phyloP scores from a whole-genome alignment of 495 filamentous ascomycete genomes.

The Platismatia glauca region DNA sequence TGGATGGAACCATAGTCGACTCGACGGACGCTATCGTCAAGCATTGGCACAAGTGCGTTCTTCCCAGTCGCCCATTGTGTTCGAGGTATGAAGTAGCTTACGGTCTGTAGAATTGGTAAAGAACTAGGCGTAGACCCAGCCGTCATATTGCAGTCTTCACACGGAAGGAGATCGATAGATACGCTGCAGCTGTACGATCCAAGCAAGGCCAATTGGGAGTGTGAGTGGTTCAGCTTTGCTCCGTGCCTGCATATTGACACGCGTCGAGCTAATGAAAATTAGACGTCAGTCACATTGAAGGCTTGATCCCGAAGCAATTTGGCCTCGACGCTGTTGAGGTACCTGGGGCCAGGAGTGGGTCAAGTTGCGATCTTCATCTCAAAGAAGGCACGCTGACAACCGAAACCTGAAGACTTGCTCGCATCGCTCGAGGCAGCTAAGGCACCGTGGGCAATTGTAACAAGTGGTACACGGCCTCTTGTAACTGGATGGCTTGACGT shows the following conservation, averaged over 20 bases:
- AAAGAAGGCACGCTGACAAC: not conserved
- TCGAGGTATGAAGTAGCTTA: not conserved
- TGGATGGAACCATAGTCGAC: constrained; percentile 59
- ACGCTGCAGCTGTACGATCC: constrained; percentile 63
- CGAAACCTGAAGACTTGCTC: constrained; percentile 35
- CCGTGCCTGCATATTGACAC: constrained; percentile 3
- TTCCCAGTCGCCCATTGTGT: not conserved
- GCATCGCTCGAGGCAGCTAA: constrained; percentile 44
- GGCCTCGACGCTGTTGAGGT: constrained; percentile 75
- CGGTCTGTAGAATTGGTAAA: constrained; percentile 55
- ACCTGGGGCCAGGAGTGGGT: constrained; percentile 47
- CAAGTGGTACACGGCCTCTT: constrained; percentile 73
- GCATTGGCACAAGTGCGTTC: constrained; percentile 73
- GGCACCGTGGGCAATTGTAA: constrained; percentile 85
- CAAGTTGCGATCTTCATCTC: not conserved
- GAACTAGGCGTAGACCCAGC: constrained; percentile 73
- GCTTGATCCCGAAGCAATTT: constrained; percentile 63
- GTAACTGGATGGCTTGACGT: constrained; percentile 80
- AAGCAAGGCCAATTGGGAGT: constrained; percentile 82
- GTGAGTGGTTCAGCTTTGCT: constrained; percentile 43
- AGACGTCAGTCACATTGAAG: constrained; percentile 78
- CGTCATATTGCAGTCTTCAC: constrained; percentile 76
- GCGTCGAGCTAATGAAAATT: constrained; percentile 8
- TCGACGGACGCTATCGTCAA: constrained; percentile 79
- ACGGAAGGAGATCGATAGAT: constrained; percentile 71